Conservation (phyloP, 306 rosid genomes). For the Adenanthera pavonina region DNA sequence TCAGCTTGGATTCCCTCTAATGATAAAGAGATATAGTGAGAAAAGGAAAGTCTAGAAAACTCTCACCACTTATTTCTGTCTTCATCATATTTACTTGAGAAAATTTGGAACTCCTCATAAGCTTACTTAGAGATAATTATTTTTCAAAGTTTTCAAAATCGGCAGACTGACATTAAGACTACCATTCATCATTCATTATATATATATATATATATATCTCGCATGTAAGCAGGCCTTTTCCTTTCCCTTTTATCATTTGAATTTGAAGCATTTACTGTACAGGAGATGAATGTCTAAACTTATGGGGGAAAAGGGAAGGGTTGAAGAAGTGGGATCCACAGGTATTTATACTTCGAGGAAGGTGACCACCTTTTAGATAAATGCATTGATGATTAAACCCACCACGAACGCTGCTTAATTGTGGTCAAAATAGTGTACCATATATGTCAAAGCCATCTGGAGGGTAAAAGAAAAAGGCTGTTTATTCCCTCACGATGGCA, state of each 20-base stretch:
- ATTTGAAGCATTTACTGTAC: constrained; percentile 13
- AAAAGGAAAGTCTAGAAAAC: not conserved
- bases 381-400: constrained; percentile 61
- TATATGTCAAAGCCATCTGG: constrained; percentile 40
- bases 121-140: not conserved
- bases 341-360: constrained; percentile 35
- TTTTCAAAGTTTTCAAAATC: not conserved
- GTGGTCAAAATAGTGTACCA: constrained; percentile 52
- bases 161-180: not conserved
- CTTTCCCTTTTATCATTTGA: constrained; percentile 10
- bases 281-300: constrained; percentile 13
- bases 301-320: not conserved
- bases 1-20: not conserved
- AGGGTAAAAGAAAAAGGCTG: constrained; percentile 40
- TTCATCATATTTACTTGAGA: not conserved
- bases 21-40: not conserved
- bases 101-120: not conserved
- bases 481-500: constrained; percentile 46
- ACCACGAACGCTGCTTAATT: constrained; percentile 34
- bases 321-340: constrained; percentile 43
- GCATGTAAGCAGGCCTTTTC: not conserved
- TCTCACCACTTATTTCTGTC: not conserved
- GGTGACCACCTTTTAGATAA: constrained; percentile 42
- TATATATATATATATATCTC: not conserved
- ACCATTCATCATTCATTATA: not conserved